Conservation (phyloP, 1,284 basidiomycete genomes). For the Earliella scabrosa region DNA sequence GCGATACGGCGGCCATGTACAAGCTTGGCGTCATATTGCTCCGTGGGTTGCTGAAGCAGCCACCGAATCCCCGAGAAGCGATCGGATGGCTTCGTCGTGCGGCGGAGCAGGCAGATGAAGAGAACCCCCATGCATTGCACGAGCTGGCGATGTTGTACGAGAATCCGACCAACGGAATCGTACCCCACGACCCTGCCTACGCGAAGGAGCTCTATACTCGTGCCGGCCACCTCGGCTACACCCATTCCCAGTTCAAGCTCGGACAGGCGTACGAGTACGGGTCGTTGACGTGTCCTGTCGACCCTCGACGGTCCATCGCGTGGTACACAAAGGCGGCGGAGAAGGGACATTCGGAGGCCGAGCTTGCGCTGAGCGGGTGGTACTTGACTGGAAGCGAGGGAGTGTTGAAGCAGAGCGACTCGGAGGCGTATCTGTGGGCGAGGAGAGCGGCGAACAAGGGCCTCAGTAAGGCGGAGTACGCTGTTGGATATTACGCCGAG, state of each 20-base stretch:
- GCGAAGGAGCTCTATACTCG: conserved; percentile 91
- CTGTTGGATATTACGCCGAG: conserved; percentile 97
- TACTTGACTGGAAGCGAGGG: conserved; percentile 96
- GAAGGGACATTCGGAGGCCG: conserved; percentile 93
- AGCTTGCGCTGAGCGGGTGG: conserved; percentile 97
- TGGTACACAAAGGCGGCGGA: conserved; percentile 99
- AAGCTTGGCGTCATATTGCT: conserved; percentile 97
- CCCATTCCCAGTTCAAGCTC: conserved; percentile 93
- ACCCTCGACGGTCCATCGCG: conserved; percentile 91
- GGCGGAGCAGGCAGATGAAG: conserved; percentile 96
- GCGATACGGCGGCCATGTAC: conserved; percentile 99
- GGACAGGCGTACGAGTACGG: conserved; percentile 97
- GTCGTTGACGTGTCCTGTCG: conserved; percentile 85
- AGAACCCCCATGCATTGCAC: conserved; percentile 97
- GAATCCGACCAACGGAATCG: conserved; percentile 65
- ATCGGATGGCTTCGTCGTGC: conserved; percentile 95
- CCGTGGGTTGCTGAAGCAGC: conserved; percentile 85
- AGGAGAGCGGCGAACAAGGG: conserved; percentile 93
- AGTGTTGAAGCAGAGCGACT: conserved; percentile 96
- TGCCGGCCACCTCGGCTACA: conserved; percentile 93
- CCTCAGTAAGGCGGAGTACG: conserved; percentile 93
- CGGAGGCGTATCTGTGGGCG: conserved; percentile 97
- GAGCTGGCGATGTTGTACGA: conserved; percentile 96
- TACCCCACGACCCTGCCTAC: conserved; percentile 77
- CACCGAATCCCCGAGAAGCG: conserved; percentile 88